Base-by-base conservation (phyloP, 202 grass and related monocot species). In the Zizania palustris region DNA sequence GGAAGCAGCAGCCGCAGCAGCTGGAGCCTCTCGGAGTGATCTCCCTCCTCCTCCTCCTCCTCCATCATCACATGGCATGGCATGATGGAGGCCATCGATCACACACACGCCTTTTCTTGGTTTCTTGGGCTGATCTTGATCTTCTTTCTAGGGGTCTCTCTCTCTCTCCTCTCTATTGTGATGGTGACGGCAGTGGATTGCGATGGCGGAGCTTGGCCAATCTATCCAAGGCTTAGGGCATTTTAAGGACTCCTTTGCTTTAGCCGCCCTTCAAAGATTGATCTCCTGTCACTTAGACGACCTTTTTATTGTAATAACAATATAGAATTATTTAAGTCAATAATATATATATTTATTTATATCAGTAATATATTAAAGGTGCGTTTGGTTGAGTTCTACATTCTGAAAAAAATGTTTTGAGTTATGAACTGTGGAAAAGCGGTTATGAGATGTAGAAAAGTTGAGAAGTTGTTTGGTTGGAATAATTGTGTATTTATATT, bases 11-110 rank as follows among this genome's bases (percentile, higher is more conserved):
- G 81, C 37, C 65, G 75, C 9, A 28, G 28, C 28, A 28, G 28
- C 28, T 28, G 28, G 28, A 28, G 28, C 28, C 28, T 28, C 28
- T 28, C 28, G 28, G 28, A 28, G 28, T 28, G 28, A 28, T 28
- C 28, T 28, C 28, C 28, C 28, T 28, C 28, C 45, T 16, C 14
- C 46, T 16, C 14, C 50, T 54, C 16, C 51, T 1, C 6, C n/a
- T 55, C n/a, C 51, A 20, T 55, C 82, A 81, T 81, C 86, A 88
- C 82, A 88, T 85, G 82, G 86, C 40, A 37, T 81, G 60, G 76
- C 63, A 88, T 85, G 86, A 88, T 81, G 82, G 70, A 81, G 82
- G 51, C 76, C 72, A 81, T 76, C 81, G 66, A 81, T 76, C 49
- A 72, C 77, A 39, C 81, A 81, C 71, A 88, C 77, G 45, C 28